Conservation (phyloP, 345 rosid species). For the Rubroshorea leprosula region DNA sequence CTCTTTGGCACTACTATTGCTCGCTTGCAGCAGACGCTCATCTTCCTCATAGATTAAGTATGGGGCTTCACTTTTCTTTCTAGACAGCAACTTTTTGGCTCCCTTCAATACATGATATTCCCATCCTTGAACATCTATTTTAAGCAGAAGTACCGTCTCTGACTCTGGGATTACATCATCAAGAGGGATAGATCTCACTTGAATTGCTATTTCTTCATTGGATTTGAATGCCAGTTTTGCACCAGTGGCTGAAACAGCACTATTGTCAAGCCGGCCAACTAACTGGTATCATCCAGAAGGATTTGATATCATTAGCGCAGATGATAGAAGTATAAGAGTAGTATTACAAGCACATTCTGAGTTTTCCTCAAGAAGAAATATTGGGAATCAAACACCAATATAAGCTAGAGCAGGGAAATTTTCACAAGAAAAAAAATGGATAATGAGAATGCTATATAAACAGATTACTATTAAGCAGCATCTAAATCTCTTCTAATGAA, state of each 20-base stretch:
- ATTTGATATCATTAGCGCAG: slow-evolving; percentile 6
- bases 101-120: slow-evolving; percentile 90
- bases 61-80: slow-evolving; percentile 74
- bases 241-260: slow-evolving; percentile 84
- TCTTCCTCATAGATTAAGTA: slow-evolving; percentile 92
- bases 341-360: neutral
- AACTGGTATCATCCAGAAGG: slow-evolving; percentile 33
- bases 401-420: neutral
- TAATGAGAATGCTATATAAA: too few species aligned
- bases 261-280: slow-evolving; percentile 96
- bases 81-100: slow-evolving; percentile 61
- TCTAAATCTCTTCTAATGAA: too few species aligned
- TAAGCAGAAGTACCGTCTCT: slow-evolving; percentile 56
- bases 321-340: neutral
- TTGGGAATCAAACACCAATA: neutral
- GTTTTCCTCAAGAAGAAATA: neutral
- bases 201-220: slow-evolving; percentile 81
- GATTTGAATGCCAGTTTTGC: slow-evolving; percentile 94
- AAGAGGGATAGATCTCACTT: slow-evolving; percentile 78
- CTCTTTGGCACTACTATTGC: slow-evolving; percentile 79
- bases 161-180: slow-evolving; percentile 64
- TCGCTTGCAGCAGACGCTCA: slow-evolving; percentile 76
- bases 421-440: neutral
- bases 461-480: too few species aligned
- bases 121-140: slow-evolving; percentile 98